Conservation (phyloP, 495 filamentous ascomycete genomes). For the Chaetomium cochliodes region DNA sequence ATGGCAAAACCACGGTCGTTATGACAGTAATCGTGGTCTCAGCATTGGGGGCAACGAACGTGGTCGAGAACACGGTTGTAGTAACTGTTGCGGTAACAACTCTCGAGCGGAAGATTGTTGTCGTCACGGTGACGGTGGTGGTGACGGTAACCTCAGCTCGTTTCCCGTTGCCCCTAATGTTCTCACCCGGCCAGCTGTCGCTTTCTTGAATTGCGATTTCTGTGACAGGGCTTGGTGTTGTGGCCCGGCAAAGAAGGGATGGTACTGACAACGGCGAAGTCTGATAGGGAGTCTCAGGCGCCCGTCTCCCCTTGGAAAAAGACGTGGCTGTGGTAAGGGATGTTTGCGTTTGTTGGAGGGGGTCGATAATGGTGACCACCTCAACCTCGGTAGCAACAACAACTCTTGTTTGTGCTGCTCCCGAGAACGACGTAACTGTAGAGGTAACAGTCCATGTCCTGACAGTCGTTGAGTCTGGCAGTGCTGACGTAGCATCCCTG, state of each 20-base stretch:
- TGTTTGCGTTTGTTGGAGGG: conserved; percentile 21
- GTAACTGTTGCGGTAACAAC: conserved; percentile 21
- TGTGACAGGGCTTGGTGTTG: no score
- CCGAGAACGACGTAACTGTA: conserved; percentile 20
- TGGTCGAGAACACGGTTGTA: conserved; percentile 30
- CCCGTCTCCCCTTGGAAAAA: conserved; percentile 9
- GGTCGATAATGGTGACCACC: conserved; percentile 25
- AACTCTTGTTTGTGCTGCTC: conserved; percentile 17
- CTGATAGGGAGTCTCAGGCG: background rate
- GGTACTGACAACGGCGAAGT: background rate
- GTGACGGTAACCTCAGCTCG: conserved; percentile 22
- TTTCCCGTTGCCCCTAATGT: background rate
- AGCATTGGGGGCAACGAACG: conserved; percentile 27
- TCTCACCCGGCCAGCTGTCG: no score
- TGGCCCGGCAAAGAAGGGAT: background rate
- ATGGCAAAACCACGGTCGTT: conserved; percentile 26
- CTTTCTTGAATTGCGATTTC: no score
- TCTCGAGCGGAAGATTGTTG: conserved; percentile 18
- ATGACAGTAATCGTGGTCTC: conserved; percentile 28
- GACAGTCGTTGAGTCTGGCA: conserved; percentile 12
- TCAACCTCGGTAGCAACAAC: conserved; percentile 20
- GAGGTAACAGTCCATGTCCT: conserved; percentile 22
- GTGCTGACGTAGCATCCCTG: background rate
- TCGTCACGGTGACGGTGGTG: conserved; percentile 23
- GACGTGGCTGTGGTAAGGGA: conserved; percentile 24